Base-by-base conservation (phyloP, 78 protist species). In the Acrasis kona region DNA sequence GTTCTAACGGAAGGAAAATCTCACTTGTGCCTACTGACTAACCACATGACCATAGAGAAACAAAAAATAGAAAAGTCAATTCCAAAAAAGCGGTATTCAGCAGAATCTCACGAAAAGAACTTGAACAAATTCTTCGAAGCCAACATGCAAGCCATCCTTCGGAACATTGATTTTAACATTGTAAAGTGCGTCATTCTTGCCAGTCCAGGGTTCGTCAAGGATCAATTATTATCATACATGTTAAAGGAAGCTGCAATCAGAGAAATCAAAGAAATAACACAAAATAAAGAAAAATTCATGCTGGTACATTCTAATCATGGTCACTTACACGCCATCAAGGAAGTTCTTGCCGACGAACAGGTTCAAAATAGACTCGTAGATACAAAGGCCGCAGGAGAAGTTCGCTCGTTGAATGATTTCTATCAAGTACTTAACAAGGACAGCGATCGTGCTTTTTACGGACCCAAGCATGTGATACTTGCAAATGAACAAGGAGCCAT, bases 161-260 rank as follows among this genome's bases (percentile, higher is more conserved):
- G 79, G 10, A 85, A 89, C 81, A 36, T 93, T 34, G 72, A 91
- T 74, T 89, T 89, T 58, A 65, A 39, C 35, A 75, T 91, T 27
- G 91, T 91, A 40, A 93, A 93, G 74, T 84, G 91, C 72, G 57
- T 89, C 71, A 67, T 93, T 28, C 36, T 93, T 39, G 95, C 91
- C 36, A 38, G 77, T 19, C 93, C 95, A 5, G 97, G 95, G 31
- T 89, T 83, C 77, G 2, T 4, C 42, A 64, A 61, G 35, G 39
- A 73, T 3, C 69, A 65, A 10, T 65, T 74, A 39, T 41, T 80
- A 41, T 64, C 73, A 80, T 79, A 39, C 61, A 10, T 5, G n/a
- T 6, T 2, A 31, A 58, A 76, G 38, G 71, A 38, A 81, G 84
- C 58, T 76, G 71, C 70, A 80, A 84, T 57, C 77, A 4, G 5